These are phyloP conservation scores for Sphaerulina vaccinii DNA, from an alignment of 2,329 filamentous ascomycete species.

Conservation along the genomic window DNA sequence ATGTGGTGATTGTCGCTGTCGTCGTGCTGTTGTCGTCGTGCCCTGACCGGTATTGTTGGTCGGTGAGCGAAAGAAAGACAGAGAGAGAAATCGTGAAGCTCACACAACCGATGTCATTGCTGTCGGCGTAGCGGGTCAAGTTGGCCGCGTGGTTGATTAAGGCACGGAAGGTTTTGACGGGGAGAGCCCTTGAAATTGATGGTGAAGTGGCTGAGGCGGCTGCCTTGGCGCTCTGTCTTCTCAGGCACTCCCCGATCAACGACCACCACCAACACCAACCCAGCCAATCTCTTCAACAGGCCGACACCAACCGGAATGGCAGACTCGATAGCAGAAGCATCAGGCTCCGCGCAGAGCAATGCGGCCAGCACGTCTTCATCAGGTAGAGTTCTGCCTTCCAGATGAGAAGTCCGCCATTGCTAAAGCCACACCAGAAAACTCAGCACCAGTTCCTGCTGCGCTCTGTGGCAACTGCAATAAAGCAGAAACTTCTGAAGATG, in stretches of 20 bases:
- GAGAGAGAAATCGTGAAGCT: not conserved
- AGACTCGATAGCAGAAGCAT: not conserved
- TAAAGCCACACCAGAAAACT: constrained; percentile 1
- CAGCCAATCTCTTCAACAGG: too few species aligned
- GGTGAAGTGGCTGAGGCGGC: too few species aligned
- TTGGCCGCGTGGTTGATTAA: too few species aligned
- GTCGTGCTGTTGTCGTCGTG: not conserved
- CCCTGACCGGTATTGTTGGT: not conserved
- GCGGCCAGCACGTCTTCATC: not conserved
- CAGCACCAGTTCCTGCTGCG: not conserved
- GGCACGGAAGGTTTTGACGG: too few species aligned
- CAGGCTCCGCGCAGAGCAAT: not conserved
- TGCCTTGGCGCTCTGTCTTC: too few species aligned
- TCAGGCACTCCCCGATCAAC: too few species aligned
- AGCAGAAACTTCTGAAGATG: constrained; percentile 18
- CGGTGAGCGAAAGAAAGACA: not conserved
- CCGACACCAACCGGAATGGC: not conserved
- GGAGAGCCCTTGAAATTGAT: too few species aligned
- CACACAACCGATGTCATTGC: too few species aligned
- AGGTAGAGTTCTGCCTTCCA: constrained; percentile 1
- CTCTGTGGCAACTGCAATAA: constrained; percentile 20
- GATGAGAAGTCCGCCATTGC: not conserved
- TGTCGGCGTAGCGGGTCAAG: too few species aligned
- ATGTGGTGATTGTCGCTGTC: not conserved
- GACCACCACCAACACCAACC: too few species aligned